Base-by-base conservation (phyloP, 345 rosid genomes). In the Sonneratia caseolaris region DNA sequence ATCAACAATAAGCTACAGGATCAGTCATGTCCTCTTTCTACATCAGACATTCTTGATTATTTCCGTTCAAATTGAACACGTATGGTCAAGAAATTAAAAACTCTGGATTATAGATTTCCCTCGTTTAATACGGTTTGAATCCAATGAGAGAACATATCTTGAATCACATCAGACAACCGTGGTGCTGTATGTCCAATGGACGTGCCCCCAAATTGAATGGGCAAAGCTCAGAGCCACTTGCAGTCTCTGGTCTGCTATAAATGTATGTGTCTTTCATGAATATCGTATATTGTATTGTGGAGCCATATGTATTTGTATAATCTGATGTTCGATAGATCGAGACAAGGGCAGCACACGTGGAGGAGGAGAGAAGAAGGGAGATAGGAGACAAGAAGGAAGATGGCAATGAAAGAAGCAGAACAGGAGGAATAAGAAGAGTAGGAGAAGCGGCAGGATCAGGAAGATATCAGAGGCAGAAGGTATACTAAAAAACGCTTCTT, bases 271-370 rank as follows among this genome's bases (percentile, higher is more conserved):
- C 24, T 53, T 49, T 18, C 15, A 14, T 48, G 15, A 47, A 9
- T 47, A 11, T 47, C 11, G 16, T 47, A 7, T 47, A 47, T 11
- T 10, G 14, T 10, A 14, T 47, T 47, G 47, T 40, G 18, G 16
- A 18, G 51, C 51, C 14, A 47, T 7, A 36, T 49, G 32, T 70
- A 70, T 70, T 35, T 70, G 37, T 70, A 51, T 70, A 70, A 10
- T 45, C 27, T 10, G 16, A 68, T 43, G 70, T 45, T 68, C 56
- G 70, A 68, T 68, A 45, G 37, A 45, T 68, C 36, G 36, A 51
- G 64, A 72, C 64, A 49, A 47, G 69, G 19, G 11, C 16, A 32
- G 11, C 16, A 51, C 74, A 62, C 74, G 68, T 61, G 74, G 74
- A 64, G 11, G 66, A 40, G 59, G 37, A 15, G 43, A 57, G 74